These are phyloP conservation scores for Penicillium odoratum DNA, from an alignment of 495 filamentous ascomycete genomes.

Conservation along the genomic window DNA sequence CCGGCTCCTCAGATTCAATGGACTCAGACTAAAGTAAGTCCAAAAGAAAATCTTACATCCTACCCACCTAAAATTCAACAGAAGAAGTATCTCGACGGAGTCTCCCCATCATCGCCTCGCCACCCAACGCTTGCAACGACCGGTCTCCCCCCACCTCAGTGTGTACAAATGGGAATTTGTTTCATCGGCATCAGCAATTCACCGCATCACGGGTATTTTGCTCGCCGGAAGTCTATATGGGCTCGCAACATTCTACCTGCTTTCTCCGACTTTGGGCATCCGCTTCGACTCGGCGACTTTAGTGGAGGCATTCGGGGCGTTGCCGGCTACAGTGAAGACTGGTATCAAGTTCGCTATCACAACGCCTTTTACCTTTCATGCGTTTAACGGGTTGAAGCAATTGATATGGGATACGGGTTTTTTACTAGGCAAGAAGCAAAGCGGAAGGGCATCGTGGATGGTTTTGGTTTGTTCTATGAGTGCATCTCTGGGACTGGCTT, in stretches of 20 bases:
- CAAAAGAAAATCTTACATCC: background rate
- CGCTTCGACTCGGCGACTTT: conserved; percentile 68
- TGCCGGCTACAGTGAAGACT: conserved; percentile 61
- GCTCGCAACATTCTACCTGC: conserved; percentile 70
- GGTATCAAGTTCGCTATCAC: conserved; percentile 55
- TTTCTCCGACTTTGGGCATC: conserved; percentile 68
- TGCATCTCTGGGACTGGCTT: conserved; percentile 12
- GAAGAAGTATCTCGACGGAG: conserved; percentile 40
- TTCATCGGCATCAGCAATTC: conserved; percentile 50
- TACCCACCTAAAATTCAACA: background rate
- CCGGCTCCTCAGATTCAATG: background rate
- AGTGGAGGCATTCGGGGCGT: conserved; percentile 63
- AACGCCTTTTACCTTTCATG: conserved; percentile 19
- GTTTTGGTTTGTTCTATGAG: conserved; percentile 14
- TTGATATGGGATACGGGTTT: conserved; percentile 16
- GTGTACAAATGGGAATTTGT: conserved; percentile 80
- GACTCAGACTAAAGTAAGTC: background rate
- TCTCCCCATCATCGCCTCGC: conserved; percentile 51
- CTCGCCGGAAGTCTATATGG: conserved; percentile 60
- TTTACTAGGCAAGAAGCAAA: conserved; percentile 10
- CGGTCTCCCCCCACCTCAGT: conserved; percentile 72
- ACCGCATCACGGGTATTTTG: conserved; percentile 59
- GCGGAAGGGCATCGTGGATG: conserved; percentile 12
- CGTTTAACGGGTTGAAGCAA: conserved; percentile 19
- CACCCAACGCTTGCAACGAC: conserved; percentile 71